A percentile compares a stretch with the other conserved stretches of the same genome.
phyloP scores from a whole-genome alignment of 2,329 filamentous ascomycete species.

The Alternaria dauci region DNA sequence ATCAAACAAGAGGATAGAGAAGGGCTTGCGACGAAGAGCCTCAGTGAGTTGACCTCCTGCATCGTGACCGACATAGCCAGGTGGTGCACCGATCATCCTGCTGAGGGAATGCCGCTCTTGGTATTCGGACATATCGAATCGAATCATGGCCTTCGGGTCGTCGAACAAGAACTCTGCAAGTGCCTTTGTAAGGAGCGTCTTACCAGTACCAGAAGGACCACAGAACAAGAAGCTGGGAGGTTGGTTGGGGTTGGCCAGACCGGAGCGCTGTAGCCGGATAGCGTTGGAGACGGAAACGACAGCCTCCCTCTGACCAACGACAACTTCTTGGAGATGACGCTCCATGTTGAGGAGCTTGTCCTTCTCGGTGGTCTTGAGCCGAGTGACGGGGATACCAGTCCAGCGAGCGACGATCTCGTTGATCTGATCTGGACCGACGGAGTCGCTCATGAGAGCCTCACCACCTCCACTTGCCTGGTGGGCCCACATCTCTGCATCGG shows the following conservation, averaged over 20 bases:
- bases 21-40: conserved; percentile 89
- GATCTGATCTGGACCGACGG: conserved; percentile 96
- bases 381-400: conserved; percentile 97
- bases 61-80: conserved; percentile 96
- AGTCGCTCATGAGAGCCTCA: conserved; percentile 82
- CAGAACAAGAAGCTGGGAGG: conserved; percentile 99
- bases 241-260: conserved; percentile 93
- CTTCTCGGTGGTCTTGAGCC: conserved; percentile 93
- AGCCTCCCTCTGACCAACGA: conserved; percentile 94
- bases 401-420: conserved; percentile 97
- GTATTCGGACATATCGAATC: conserved; percentile 99
- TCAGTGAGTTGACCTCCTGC: conserved; percentile 96
- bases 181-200: conserved; percentile 95
- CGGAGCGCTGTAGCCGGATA: conserved; percentile 92
- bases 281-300: conserved; percentile 93
- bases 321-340: conserved; percentile 79
- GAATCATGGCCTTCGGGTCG: conserved; percentile 95
- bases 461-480: conserved; percentile 65
- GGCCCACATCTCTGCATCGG: conserved; percentile 71
- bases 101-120: conserved; percentile 95
- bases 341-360: conserved; percentile 99
- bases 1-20: conserved; percentile 97
- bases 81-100: conserved; percentile 96
- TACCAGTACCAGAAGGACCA: conserved; percentile 96
- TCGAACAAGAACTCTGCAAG: conserved; percentile 98